Percentiles rank a stretch among this genome's conserved stretches.
phyloP scores from a whole-genome alignment of 805 yeast genomes.

The Saccharomycopsis sp. region DNA sequence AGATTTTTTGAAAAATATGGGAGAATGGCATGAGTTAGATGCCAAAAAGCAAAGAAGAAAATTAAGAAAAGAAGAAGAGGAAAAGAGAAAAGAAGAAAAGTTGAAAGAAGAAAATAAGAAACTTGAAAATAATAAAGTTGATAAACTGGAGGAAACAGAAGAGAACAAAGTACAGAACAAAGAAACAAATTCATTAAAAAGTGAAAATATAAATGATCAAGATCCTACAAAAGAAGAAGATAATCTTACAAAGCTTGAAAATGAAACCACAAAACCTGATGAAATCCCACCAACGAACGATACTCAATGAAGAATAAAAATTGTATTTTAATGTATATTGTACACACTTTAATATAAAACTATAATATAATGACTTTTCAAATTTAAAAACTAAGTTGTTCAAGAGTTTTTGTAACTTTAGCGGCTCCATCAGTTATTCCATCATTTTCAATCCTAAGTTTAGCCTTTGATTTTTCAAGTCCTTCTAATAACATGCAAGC shows the following conservation, averaged over 20 bases:
- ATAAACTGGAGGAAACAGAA: too few relatives aligned
- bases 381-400: conserved; percentile 52
- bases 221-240: too few relatives aligned
- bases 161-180: neutral
- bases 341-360: too few relatives aligned
- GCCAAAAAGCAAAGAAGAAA: conserved; percentile 67
- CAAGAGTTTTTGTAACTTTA: conserved; percentile 47
- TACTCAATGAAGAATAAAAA: too few relatives aligned
- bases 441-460: conserved; percentile 44
- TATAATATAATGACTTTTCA: too few relatives aligned
- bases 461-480: conserved; percentile 65
- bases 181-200: too few relatives aligned
- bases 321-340: too few relatives aligned
- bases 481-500: conserved; percentile 88
- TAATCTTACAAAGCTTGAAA: too few relatives aligned
- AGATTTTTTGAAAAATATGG: conserved; percentile 41
- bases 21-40: conserved; percentile 97
- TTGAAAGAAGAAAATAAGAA: neutral
- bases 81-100: conserved; percentile 5
- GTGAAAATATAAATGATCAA: too few relatives aligned
- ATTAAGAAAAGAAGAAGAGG: conserved; percentile 24
- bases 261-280: too few relatives aligned
- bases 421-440: conserved; percentile 51
- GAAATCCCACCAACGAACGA: too few relatives aligned
- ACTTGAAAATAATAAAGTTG: too few relatives aligned